Percentiles rank a stretch among this genome's conserved stretches.
Conservation (phyloP, 1,139 yeast genomes). For the Blastobotrys raffinosifermentans region DNA sequence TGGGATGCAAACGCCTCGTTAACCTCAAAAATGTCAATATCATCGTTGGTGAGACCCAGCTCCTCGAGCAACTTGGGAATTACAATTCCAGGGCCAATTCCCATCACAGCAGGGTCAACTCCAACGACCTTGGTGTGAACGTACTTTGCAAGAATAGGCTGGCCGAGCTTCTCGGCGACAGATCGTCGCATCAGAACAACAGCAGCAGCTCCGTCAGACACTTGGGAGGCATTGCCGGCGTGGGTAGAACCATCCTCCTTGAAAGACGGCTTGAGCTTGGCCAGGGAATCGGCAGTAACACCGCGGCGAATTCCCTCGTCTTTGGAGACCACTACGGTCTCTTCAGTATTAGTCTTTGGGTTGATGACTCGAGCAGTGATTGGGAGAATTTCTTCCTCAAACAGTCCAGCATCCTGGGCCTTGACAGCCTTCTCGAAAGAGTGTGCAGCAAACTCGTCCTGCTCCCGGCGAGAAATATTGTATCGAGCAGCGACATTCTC, state of each 20-base stretch:
- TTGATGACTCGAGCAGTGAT: slow-evolving; percentile 40
- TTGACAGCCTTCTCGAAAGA: slow-evolving; percentile 58
- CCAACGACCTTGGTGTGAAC: slow-evolving; percentile 75
- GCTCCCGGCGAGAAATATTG: slow-evolving; percentile 36
- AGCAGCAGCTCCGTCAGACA: slow-evolving; percentile 93
- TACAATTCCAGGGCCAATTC: slow-evolving; percentile 93
- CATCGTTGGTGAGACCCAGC: slow-evolving; percentile 56
- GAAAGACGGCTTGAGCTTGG: slow-evolving; percentile 84
- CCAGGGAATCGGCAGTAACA: slow-evolving; percentile 71
- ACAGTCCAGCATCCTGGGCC: slow-evolving; percentile 62
- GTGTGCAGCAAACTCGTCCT: slow-evolving; percentile 37
- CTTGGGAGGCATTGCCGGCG: slow-evolving; percentile 96
- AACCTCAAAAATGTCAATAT: slow-evolving; percentile 73
- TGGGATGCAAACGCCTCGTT: slow-evolving; percentile 98
- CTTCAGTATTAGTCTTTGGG: slow-evolving; percentile 35
- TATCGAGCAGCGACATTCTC: slow-evolving; percentile 60
- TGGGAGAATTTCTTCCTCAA: slow-evolving; percentile 82
- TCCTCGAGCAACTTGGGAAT: slow-evolving; percentile 73
- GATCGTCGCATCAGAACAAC: slow-evolving; percentile 82
- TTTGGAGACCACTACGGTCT: slow-evolving; percentile 46
- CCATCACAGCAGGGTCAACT: slow-evolving; percentile 96
- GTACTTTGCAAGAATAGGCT: slow-evolving; percentile 66
- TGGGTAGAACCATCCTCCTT: slow-evolving; percentile 78
- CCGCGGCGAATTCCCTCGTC: slow-evolving; percentile 93
- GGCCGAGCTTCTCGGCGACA: slow-evolving; percentile 68